Conservation (phyloP, 2,329 filamentous ascomycete species). For the Fusarium luffae region DNA sequence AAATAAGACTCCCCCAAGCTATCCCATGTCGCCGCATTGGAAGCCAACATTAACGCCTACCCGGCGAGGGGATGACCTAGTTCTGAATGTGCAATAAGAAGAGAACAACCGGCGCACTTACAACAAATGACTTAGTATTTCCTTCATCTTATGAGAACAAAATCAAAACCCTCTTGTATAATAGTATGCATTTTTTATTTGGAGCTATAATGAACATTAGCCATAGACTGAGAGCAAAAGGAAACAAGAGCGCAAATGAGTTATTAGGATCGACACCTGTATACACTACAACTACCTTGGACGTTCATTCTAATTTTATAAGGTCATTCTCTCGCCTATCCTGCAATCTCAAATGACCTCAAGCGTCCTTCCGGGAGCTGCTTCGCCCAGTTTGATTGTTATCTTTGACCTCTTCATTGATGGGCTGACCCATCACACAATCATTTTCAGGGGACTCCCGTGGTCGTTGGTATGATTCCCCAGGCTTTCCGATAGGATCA, state of each 20-base stretch:
- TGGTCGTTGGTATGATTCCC: conserved; percentile 22
- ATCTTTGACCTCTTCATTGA: conserved; percentile 50
- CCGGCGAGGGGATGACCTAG: conserved; percentile 73
- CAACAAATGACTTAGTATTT: conserved; percentile 12
- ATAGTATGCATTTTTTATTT: conserved; percentile 31
- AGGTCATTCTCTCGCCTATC: conserved; percentile 2
- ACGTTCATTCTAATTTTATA: conserved; percentile 38
- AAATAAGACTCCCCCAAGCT: conserved; percentile 20
- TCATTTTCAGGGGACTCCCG: conserved; percentile 47
- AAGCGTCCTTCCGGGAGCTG: conserved; percentile 3
- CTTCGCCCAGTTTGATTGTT: conserved; percentile 26
- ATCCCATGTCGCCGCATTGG: conserved; percentile 45
- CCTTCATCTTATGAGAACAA: conserved; percentile 17
- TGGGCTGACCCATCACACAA: conserved; percentile 53
- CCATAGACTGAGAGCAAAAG: conserved; percentile 36
- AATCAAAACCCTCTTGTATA: conserved; percentile 37
- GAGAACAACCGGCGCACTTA: conserved; percentile 1
- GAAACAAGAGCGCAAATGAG: conserved; percentile 10
- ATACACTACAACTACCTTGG: conserved; percentile 42
- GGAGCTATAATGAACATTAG: conserved; percentile 39
- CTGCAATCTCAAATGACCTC: not conserved
- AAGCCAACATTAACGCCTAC: conserved; percentile 74
- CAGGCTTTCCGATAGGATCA: conserved; percentile 25
- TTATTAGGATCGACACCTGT: conserved; percentile 30
- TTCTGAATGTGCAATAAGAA: conserved; percentile 63